phyloP scores from a whole-genome alignment of 192 early-diverging fungal species.

The Linnemannia elongata region DNA sequence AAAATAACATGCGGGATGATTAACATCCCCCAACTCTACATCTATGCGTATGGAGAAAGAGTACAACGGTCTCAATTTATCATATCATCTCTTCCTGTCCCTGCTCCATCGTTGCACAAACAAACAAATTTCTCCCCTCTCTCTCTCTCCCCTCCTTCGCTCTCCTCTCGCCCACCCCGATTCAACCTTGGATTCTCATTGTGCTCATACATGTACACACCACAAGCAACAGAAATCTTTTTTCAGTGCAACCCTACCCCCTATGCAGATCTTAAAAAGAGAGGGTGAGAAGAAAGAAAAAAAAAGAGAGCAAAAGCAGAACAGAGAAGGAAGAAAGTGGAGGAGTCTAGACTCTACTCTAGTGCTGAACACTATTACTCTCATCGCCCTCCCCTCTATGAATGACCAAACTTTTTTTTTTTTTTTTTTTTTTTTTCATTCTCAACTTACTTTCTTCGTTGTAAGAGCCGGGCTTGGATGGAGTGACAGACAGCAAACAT shows the following conservation, averaged over 20 bases:
- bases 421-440: slow-evolving; percentile 29
- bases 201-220: not conserved
- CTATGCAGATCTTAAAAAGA: not conserved
- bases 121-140: not conserved
- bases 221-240: no score
- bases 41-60: not conserved
- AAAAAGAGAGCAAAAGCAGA: not conserved
- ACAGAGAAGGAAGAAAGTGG: not conserved
- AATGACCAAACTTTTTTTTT: slow-evolving; percentile 8
- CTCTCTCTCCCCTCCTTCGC: not conserved
- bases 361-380: not conserved
- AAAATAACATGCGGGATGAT: not conserved
- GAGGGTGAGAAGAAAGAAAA: not conserved
- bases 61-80: not conserved
- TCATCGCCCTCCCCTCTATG: not conserved
- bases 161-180: not conserved
- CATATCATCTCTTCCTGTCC: not conserved
- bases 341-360: not conserved
- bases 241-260: no score
- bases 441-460: not conserved
- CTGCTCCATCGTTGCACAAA: not conserved
- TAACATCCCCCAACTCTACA: no score
- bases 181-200: not conserved
- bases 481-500: not conserved
- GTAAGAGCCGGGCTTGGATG: not conserved